phyloP scores from a whole-genome alignment of 306 rosid genomes.

The Lablab purpureus region DNA sequence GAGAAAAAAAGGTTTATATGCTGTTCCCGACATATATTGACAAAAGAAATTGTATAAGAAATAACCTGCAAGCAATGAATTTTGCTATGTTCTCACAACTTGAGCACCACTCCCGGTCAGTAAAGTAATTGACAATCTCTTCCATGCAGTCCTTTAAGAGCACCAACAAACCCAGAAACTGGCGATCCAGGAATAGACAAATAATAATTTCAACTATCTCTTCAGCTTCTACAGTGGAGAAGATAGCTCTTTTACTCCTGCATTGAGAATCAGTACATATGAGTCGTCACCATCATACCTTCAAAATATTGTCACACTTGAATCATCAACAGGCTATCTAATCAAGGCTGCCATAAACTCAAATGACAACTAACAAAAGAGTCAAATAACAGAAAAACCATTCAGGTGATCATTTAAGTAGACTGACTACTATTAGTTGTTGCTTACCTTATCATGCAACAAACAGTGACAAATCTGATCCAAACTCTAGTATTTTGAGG shows the following conservation, averaged over 20 bases:
- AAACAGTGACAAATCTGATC: slow-evolving; percentile 68
- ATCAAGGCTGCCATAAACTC: slow-evolving; percentile 29
- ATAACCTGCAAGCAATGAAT: slow-evolving; percentile 82
- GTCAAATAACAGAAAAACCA: slow-evolving; percentile 20
- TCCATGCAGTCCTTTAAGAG: slow-evolving; percentile 76
- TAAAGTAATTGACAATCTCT: slow-evolving; percentile 72
- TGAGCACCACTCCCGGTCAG: slow-evolving; percentile 74
- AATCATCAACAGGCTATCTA: slow-evolving; percentile 21
- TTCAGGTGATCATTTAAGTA: slow-evolving; percentile 17
- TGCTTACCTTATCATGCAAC: slow-evolving; percentile 74
- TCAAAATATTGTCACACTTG: slow-evolving; percentile 3
- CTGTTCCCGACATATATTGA: slow-evolving; percentile 19
- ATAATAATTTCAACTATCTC: slow-evolving; percentile 74
- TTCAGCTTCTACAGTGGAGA: slow-evolving; percentile 79
- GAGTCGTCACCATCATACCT: slow-evolving; percentile 24
- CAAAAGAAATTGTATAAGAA: slow-evolving; percentile 25
- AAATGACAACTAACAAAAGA: slow-evolving; percentile 19
- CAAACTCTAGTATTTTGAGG: slow-evolving; percentile 83
- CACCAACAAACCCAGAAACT: slow-evolving; percentile 70
- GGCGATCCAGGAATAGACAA: slow-evolving; percentile 79
- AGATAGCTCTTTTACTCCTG: slow-evolving; percentile 69
- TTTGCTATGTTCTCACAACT: slow-evolving; percentile 83
- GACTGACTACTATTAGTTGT: neutral
- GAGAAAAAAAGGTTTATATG: neutral
- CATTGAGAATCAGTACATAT: slow-evolving; percentile 41